Percentiles rank a stretch among this genome's conserved stretches.
Conservation (phyloP, 441 rosid genomes). For the Erodium chrysanthum region DNA sequence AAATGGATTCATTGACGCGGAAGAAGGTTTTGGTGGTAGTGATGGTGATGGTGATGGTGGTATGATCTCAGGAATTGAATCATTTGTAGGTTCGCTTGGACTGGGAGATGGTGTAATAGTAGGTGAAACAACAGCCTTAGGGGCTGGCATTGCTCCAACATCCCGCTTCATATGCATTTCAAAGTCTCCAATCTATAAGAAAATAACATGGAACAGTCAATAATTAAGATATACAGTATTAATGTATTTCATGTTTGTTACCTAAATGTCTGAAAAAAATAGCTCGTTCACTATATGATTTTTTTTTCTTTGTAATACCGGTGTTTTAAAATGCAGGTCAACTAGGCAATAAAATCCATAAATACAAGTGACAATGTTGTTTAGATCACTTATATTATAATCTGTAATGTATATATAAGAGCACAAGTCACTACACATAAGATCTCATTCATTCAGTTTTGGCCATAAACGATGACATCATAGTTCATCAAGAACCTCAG, state of each 20-base stretch:
- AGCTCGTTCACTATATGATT: not conserved
- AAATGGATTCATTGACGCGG: slow-evolving; percentile 54
- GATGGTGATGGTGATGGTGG: slow-evolving; percentile 37
- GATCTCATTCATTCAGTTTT: not conserved
- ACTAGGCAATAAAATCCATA: not conserved
- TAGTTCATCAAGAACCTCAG: not conserved
- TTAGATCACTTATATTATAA: not conserved
- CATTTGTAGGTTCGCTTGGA: slow-evolving; percentile 59
- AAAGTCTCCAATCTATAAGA: slow-evolving; percentile 65
- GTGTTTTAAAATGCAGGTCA: not conserved
- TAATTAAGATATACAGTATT: not conserved
- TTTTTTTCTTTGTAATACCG: not conserved
- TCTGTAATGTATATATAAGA: not conserved
- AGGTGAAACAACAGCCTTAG: slow-evolving; percentile 52
- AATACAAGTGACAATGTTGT: not conserved
- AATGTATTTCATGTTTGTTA: not conserved
- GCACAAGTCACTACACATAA: not conserved
- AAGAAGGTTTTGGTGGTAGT: slow-evolving; percentile 37
- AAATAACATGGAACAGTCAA: slow-evolving; percentile 10
- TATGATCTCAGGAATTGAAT: slow-evolving; percentile 33
- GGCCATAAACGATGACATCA: not conserved
- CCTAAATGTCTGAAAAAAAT: not conserved
- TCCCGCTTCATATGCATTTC: slow-evolving; percentile 83
- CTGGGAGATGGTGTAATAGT: slow-evolving; percentile 45
- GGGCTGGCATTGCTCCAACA: slow-evolving; percentile 39